Base-by-base conservation (phyloP, 306 rosid species). In the Malus domestica region DNA sequence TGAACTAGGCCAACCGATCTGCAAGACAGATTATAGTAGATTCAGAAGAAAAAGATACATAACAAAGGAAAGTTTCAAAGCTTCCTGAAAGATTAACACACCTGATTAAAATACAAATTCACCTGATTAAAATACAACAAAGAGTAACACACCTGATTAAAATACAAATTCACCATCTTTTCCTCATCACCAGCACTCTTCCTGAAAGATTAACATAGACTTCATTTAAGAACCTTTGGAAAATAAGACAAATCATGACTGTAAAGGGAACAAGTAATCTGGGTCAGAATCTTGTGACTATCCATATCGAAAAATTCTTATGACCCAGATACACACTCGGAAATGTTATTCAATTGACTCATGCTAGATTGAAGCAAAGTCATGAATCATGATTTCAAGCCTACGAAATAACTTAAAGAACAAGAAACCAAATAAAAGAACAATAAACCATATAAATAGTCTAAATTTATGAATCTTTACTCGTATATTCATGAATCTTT, bases 1-100 rank as follows among this genome's bases (percentile, higher is more conserved):
- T 45, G 98, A 90, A 35, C 96, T 77, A 63, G 98, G 97, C 98
- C 98, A 95, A 25, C 96, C 97, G 79, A 84, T 92, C 98, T 95
- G 84, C 79, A 78, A 19, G 10, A 27, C 12, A 46, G 62, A 62
- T 54, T 51, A 33, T 74, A 67, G 63, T 77, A 74, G 63, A 38
- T 77, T 82, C 19, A 30, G 61, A 57, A 13, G 67, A 35, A 29
- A 63, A 42, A 60, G 66, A 67, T 18, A 58, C 74, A 52, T 2
- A 62, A 64, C 16, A 63, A 72, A 74, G 60, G 52, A 38, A 80
- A 72, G 71, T 42, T 77, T 32, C 33, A 5, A 54, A 74, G 46
- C 29, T 25, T 25, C 25, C 25, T 25, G 25, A 75, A 75, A 68
- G 12, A 74, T 55, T 68, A 83, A 77, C 97, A 85, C 81, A 92